Evolutionary conservation across 768 basidiomycete species (phyloP).

Genomic region (Termitomyces sp.): DNA sequence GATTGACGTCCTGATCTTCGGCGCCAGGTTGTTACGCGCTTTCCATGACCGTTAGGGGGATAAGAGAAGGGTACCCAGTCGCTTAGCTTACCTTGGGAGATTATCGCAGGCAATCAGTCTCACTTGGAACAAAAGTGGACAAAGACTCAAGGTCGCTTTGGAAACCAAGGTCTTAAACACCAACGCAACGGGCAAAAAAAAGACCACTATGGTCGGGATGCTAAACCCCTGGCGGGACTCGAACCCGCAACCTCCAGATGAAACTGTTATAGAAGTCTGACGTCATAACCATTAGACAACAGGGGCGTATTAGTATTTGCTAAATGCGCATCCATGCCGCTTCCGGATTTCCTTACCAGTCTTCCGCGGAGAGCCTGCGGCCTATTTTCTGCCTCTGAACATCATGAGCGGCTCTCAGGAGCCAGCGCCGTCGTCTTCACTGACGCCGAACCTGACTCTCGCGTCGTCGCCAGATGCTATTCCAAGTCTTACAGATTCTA

Average conservation of each 20-base stretch:
- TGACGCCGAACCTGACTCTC: slow-evolving; percentile 1
- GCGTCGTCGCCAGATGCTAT: slow-evolving; percentile 13
- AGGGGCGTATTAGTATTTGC: slow-evolving; percentile 42
- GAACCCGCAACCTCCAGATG: slow-evolving; percentile 87
- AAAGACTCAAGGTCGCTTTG: too few species aligned
- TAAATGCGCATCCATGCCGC: neutral
- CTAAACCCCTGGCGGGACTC: slow-evolving; percentile 76
- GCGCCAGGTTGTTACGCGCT: neutral
- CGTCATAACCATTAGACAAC: slow-evolving; percentile 91
- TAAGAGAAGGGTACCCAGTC: too few species aligned
- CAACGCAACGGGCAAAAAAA: too few species aligned
- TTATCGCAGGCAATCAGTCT: too few species aligned
- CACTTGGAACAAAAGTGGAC: too few species aligned
- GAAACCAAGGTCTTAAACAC: too few species aligned
- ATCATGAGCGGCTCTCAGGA: slow-evolving; percentile 15
- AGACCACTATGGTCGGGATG: neutral
- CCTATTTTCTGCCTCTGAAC: neutral
- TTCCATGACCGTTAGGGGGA: too few species aligned
- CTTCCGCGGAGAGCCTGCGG: too few species aligned
- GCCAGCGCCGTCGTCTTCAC: slow-evolving; percentile 5
- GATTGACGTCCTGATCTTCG: neutral
- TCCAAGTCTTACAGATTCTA: slow-evolving; percentile 2
- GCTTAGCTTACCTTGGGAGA: too few species aligned
- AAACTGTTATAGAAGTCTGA: slow-evolving; percentile 67
- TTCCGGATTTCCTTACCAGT: neutral